Evolutionary conservation across 2,329 filamentous ascomycete species (phyloP).

Genomic region (Monilinia polystroma): DNA sequence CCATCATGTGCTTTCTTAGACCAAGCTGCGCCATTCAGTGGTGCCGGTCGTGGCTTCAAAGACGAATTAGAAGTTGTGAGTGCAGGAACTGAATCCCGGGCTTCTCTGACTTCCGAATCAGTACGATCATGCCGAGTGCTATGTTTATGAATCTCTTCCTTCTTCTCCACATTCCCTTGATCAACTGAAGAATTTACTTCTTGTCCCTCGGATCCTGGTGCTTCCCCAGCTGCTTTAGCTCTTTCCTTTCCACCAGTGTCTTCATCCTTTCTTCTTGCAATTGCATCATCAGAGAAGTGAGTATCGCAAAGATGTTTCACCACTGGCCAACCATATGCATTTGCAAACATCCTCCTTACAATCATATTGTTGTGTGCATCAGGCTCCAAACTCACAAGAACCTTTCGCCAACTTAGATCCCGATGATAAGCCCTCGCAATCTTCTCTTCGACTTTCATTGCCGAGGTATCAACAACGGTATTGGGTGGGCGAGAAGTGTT

Average conservation of each 20-base stretch:
- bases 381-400: slow-evolving; percentile 90
- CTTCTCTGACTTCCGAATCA: slow-evolving; percentile 50
- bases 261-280: slow-evolving; percentile 65
- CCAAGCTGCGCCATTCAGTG: slow-evolving; percentile 5
- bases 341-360: slow-evolving; percentile 92
- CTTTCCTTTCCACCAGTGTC: slow-evolving; percentile 66
- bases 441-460: slow-evolving; percentile 94
- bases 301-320: slow-evolving; percentile 92
- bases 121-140: slow-evolving; percentile 44
- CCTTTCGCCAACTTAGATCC: slow-evolving; percentile 92
- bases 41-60: slow-evolving; percentile 8
- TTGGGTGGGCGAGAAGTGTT: slow-evolving; percentile 48
- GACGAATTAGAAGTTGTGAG: slow-evolving; percentile 30
- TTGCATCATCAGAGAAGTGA: slow-evolving; percentile 78
- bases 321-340: slow-evolving; percentile 97
- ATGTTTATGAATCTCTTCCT: slow-evolving; percentile 4
- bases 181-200: slow-evolving; percentile 53
- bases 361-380: slow-evolving; percentile 99
- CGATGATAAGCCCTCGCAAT: slow-evolving; percentile 94
- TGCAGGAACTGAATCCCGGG: slow-evolving; percentile 41
- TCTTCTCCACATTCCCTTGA: not conserved
- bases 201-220: slow-evolving; percentile 61
- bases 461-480: slow-evolving; percentile 57
- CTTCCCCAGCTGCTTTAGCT: slow-evolving; percentile 58
- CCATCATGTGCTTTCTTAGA: slow-evolving; percentile 9